phyloP scores from a whole-genome alignment of 2,329 filamentous ascomycete genomes.

The Epichloe amarillans region DNA sequence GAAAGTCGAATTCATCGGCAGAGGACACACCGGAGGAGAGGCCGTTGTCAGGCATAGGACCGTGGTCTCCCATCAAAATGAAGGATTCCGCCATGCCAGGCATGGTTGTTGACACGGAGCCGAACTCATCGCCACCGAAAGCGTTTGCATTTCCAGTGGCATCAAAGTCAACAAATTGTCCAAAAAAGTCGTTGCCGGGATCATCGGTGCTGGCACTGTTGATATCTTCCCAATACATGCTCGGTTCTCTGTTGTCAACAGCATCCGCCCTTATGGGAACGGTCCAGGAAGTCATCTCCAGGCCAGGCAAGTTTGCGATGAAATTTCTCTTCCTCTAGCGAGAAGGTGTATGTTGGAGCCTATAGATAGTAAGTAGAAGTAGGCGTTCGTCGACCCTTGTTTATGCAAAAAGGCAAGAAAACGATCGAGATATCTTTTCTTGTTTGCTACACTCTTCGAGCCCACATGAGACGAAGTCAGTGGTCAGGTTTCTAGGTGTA shows the following conservation, averaged over 20 bases:
- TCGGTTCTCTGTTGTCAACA: conserved; percentile 21
- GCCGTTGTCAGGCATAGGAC: conserved; percentile 13
- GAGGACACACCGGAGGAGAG: conserved; percentile 23
- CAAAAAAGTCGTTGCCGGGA: conserved; percentile 22
- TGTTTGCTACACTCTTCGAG: background rate
- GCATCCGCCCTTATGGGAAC: conserved; percentile 21
- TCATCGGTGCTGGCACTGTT: conserved; percentile 17
- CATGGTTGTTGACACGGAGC: conserved; percentile 12
- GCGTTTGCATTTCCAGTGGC: conserved; percentile 12
- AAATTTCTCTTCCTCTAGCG: no score
- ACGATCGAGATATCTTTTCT: background rate
- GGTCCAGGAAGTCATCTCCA: conserved; percentile 23
- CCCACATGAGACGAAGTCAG: background rate
- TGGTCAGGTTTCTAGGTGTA: background rate
- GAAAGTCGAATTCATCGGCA: conserved; percentile 23
- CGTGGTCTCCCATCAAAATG: conserved; percentile 12
- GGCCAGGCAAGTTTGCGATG: background rate
- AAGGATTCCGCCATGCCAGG: conserved; percentile 15
- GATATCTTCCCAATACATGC: conserved; percentile 22
- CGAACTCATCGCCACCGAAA: conserved; percentile 10
- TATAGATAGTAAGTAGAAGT: background rate
- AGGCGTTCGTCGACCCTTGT: background rate
- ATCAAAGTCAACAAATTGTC: conserved; percentile 25
- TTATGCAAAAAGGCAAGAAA: background rate
- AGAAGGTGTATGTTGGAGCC: background rate